Evolutionary conservation across 306 rosid genomes (phyloP), one percentile per base, ranked within the genome.

Genomic region (Dalbergia cochinchinensis): DNA sequence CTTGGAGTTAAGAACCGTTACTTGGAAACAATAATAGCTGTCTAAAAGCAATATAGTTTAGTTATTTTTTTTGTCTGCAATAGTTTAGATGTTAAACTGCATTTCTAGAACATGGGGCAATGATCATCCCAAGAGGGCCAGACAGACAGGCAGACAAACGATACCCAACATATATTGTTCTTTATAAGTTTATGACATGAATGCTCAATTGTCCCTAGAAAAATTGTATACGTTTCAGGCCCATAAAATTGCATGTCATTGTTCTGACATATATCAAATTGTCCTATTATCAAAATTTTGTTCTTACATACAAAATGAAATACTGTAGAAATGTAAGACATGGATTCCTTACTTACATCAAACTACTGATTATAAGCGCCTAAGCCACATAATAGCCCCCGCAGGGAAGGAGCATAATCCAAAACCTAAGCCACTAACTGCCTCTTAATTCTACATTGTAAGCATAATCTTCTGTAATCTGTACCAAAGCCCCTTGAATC

Each of bases 401-500:
- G 19, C 45, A 44, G 13, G 42, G 58, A 59, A 6, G 71, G 14
- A 26, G 11, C 34, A 45, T 71, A 39, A 39, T 53, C 65, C 59
- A 73, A 80, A 80, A 80, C 74, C 73, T 45, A 58, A 59, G 31
- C 58, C 60, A 75, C 22, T 67, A 67, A 14, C 7, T 57, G 79
- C 42, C 41, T 51, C 47, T 62, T 34, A 55, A 44, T 18, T 81
- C 78, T 76, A 70, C 71, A 34, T 4, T 74, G 71, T 39, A 39
- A 76, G 59, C 83, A 71, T 69, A 71, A 80, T 58, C 80, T 48
- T 69, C 79, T 47, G 4, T 74, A 78, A 62, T 73, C 79, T 39
- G 5, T 70, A 78, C 64, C 71, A 74, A 33, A 73, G 78, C 35
- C 34, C 66, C 79, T 67, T 61, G 78, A 67, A 74, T 54, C 73